Base-by-base conservation (phyloP, 345 rosid genomes). In the Noccaea caerulescens region DNA sequence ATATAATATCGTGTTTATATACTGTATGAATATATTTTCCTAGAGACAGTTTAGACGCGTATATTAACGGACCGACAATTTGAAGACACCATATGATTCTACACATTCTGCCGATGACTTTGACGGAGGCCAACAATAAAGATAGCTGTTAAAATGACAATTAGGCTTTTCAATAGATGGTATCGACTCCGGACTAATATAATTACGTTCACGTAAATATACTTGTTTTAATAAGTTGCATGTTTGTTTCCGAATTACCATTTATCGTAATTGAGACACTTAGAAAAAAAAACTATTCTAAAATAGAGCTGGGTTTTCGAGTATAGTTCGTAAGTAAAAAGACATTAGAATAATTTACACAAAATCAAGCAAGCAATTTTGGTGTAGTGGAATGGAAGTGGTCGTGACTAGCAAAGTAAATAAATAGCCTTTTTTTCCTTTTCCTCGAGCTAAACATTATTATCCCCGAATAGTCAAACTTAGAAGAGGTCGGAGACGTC, bases 381-480 rank as follows among this genome's bases (percentile, higher is more conserved):
- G 36, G 13, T 12, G 10, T 20, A 43, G 20, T 32, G 60, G 46
- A 33, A 33, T 57, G 72, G 77, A 49, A 65, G 65, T 57, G 34
- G 59, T 39, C 66, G 71, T 73, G 77, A 65, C 53, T 39, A 65
- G 77, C 44, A 47, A 55, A 56, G 65, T 56, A 47, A 57, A 39
- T 32, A 43, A 46, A 65, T 10, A 65, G 49, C 5, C 1, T 12
- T 58, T 23, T 7, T 5, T 23, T n/a, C 38, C 8, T 12, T 60
- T 32, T 38, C 20, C 37, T 33, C 41, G 37, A 58, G 69, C 69
- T 63, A 75, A 53, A 45, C 69, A 68, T 68, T 53, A 45, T 59
- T 11, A 68, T 60, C 18, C 36, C 20, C 65, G 69, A 75, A 54
- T 75, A 75, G 79, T 75, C 74, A 75, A 68, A 68, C 68, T n/a